Percentiles rank a stretch among this genome's conserved stretches.
These are phyloP conservation scores for Ophiorrhiza pumila DNA, from an alignment of 257 asterid genomes.

Conservation along the genomic window DNA sequence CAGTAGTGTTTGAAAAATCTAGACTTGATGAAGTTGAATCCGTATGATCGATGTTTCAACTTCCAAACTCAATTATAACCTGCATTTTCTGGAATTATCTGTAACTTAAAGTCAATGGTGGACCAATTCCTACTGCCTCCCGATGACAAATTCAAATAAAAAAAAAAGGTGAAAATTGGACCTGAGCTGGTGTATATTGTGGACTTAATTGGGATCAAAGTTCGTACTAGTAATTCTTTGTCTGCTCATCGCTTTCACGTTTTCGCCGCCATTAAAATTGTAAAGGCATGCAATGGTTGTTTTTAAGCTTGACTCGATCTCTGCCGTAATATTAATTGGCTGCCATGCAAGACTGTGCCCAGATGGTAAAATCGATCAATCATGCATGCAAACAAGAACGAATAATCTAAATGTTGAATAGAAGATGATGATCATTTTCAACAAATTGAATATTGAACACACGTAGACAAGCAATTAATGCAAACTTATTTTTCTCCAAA, in stretches of 20 bases:
- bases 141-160: constrained; percentile 3
- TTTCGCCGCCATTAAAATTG: constrained; percentile 21
- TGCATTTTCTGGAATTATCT: constrained; percentile 10
- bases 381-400: no score
- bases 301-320: neutral
- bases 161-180: constrained; percentile 6
- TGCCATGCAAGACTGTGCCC: neutral
- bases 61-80: neutral
- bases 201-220: neutral
- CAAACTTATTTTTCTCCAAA: no score
- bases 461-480: no score
- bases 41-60: neutral
- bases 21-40: neutral
- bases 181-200: neutral
- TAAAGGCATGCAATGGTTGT: constrained; percentile 12
- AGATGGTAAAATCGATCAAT: neutral
- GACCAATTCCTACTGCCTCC: constrained; percentile 14
- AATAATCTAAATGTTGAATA: no score
- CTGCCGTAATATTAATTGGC: no score
- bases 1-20: constrained; percentile 13
- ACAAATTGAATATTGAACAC: no score
- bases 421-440: no score
- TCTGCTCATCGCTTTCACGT: constrained; percentile 13
- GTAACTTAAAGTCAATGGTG: constrained; percentile 17
- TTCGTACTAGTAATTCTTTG: neutral